Evolutionary conservation across 2,329 filamentous ascomycete genomes (phyloP), one percentile per base, ranked within the genome.

Genomic region (Geoglossum cookeanum): DNA sequence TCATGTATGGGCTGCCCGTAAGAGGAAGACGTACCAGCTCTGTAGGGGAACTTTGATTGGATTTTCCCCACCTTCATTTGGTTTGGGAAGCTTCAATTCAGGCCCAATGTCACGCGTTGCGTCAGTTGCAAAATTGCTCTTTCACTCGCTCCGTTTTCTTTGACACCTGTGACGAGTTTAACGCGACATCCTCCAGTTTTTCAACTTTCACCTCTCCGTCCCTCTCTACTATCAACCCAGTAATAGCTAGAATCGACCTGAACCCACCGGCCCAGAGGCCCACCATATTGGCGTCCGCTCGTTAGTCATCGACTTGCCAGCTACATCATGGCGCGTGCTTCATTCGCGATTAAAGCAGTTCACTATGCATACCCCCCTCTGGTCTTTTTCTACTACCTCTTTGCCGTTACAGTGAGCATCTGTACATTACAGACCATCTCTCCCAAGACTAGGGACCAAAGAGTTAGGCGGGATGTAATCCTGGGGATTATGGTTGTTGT

Each of bases 361-460:
- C 78, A 79, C 67, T 84, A 84, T 65, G 67, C 73, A 7, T 81
- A 78, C 61, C 80, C 83, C 9, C 71, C 75, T 8, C 59, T 72
- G 22, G 67, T 81, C 59, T 81, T 82, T 62, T 53, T 72, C 57
- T 84, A 78, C 67, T 85, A 81, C 65, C 65, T 77, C 55, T 60
- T 73, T 56, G 70, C 79, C 7, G 74, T 73, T 29, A 67, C 72
- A 33, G 62, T 79, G 55, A 75, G 76, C 3, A 68, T 77, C 42
- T 79, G 75, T 65, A 77, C 73, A 17, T 68, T 81, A 30, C 75
- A 79, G 62, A 75, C 74, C 15, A 60, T 66, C 29, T 71, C 66
- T 63, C 64, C 69, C 65, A 67, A 59, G 62, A 65, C 65, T 64
- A 58, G 70, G 45, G 68, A 72, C 59, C 45, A 57, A 37, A 57